Evolutionary conservation across 2,329 filamentous ascomycete species (phyloP).

Genomic region (Atkinsonella texensis): DNA sequence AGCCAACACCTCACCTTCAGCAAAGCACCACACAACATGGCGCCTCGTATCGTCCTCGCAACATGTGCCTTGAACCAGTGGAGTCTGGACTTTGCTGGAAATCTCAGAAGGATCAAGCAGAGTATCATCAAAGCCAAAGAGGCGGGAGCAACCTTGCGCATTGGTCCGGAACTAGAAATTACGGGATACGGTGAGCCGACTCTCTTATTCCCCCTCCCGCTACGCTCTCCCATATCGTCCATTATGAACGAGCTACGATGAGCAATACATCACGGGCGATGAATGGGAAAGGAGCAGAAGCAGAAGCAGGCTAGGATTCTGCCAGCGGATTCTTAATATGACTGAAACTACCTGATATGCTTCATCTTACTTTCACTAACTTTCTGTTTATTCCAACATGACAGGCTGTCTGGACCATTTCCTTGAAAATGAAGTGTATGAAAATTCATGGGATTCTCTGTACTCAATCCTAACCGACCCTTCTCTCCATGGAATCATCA

Average conservation of each 20-base stretch:
- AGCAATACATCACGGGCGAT: not conserved
- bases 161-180: conserved; percentile 41
- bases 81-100: conserved; percentile 38
- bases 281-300: not conserved
- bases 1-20: too few species aligned
- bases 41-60: conserved; percentile 12
- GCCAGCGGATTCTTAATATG: too few species aligned
- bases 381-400: too few species aligned
- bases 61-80: conserved; percentile 26
- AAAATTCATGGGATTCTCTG: conserved; percentile 21
- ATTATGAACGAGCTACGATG: conserved; percentile 11
- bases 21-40: not conserved
- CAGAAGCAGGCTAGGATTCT: not conserved
- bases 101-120: conserved; percentile 49
- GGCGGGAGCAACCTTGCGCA: conserved; percentile 48
- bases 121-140: conserved; percentile 48
- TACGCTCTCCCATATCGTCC: too few species aligned
- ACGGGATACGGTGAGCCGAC: conserved; percentile 13
- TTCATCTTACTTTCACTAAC: too few species aligned
- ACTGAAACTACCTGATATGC: too few species aligned
- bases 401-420: conserved; percentile 27
- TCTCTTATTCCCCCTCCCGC: conserved; percentile 26
- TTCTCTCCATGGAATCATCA: conserved; percentile 24
- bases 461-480: conserved; percentile 20
- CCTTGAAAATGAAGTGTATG: conserved; percentile 31